Evolutionary conservation across 371 early-diverging fungal genomes (phyloP), one percentile per base, ranked within the genome.

Genomic region (Mortierella sp.): DNA sequence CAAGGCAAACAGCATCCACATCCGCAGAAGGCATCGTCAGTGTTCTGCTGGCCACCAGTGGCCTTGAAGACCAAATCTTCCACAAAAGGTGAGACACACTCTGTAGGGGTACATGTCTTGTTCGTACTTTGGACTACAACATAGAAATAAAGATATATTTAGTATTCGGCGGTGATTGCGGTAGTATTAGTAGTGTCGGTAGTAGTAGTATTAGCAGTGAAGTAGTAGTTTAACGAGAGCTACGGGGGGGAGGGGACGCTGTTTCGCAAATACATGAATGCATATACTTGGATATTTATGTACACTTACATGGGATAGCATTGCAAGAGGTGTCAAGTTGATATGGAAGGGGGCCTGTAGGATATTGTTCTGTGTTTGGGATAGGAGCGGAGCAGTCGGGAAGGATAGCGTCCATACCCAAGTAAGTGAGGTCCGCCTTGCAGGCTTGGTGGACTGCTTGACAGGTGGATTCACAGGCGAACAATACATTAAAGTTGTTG

Each of bases 391-490:
- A 69, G 47, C 90, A 90, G 63, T 88, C 69, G 32, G 90, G 89
- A 9, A 88, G 62, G 17, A 83, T 42, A 28, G 61, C 28, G 4
- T 79, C 65, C 66, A 83, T 72, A 3, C 81, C 80, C n/a, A 83
- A 68, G 45, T 75, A 70, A 9, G 64, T 71, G 49, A 90, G 85
- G 19, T 85, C 76, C 13, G 80, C 79, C 34, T 43, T 68, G 65
- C 90, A 90, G n/a, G 70, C 51, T 6, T 68, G 40, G 28, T 56
- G 58, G 0, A 80, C 86, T 10, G 81, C 73, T 31, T 84, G 54
- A 59, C 90, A 90, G 19, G 87, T 73, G 5, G 87, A 86, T 19
- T 81, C 35, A 64, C 90, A 90, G 12, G 89, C 87, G 49, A 85
- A 85, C 35, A 79, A 67, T 31, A 80, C 71, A 70, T 74, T 70